Base-by-base conservation (phyloP, 2,329 filamentous ascomycete species). In the Phyllosticta citriasiana region DNA sequence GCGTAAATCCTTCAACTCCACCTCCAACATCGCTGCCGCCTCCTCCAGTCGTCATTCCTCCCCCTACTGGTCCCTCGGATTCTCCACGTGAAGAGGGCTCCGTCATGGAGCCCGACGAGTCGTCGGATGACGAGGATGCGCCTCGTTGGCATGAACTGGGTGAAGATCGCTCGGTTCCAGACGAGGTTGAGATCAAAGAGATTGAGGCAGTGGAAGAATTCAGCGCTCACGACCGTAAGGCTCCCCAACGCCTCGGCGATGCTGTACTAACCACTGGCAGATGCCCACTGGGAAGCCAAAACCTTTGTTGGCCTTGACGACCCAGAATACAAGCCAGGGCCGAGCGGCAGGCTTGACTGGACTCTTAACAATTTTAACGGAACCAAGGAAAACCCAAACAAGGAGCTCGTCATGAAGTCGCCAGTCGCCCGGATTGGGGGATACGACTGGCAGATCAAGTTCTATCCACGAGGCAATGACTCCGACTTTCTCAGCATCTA, bases 371-470 rank as follows among this genome's bases (percentile, higher is more conserved):
- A 78, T 51, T 82, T 84, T 66, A 82, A 85, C 63, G 84, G 84
- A 56, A 86, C 83, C 12, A 80, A 77, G 57, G 82, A 85, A 56
- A 78, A 79, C 2, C 84, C 83, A 2, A 86, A 86, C 67, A 78
- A 78, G 52, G 78, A 80, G 47, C 76, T 79, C 51, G 74, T 86
- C 64, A 83, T 86, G 79, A 80, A 79, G 30, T 86, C 84, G 5
- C 81, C 78, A 0, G 68, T 78, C 5, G 80, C 83, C 10, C 78
- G 72, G 26, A 75, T 86, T 61, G 84, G 82, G 22, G 83, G 82
- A 22, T 80, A 82, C 63, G 83, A 85, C 68, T 87, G 84, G 84
- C 83, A 80, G 60, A 82, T 87, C 74, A 86, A 86, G 69, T 83
- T 86, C 68, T 86, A 83, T 65, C 84, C 84, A 2, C 78, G 79